A percentile compares a stretch with the other conserved stretches of the same genome.
phyloP scores from a whole-genome alignment of 306 rosid genomes.

The Cucurbita pepo region DNA sequence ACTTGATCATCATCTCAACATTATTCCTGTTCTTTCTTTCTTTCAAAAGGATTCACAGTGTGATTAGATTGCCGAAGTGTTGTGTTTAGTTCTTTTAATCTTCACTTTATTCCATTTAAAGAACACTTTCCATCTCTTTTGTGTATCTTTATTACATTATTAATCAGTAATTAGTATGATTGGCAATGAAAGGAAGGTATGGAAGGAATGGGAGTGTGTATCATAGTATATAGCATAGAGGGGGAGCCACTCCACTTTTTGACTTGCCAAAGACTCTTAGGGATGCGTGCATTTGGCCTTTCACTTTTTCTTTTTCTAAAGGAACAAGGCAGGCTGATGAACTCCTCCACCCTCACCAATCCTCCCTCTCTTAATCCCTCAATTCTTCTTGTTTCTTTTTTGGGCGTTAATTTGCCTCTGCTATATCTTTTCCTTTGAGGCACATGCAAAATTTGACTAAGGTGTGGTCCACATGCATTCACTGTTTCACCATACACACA shows the following conservation, averaged over 20 bases:
- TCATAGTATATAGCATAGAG: not conserved
- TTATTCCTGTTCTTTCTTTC: not conserved
- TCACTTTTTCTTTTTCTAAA: slow-evolving; percentile 3
- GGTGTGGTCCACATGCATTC: not conserved
- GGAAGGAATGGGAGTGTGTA: not conserved
- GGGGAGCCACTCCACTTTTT: not conserved
- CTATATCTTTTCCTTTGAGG: not conserved
- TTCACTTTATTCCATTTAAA: no score
- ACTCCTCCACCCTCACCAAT: no score
- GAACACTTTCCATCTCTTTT: no score
- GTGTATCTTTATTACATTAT: no score
- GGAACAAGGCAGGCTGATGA: not conserved
- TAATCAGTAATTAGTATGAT: no score
- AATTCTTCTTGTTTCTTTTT: not conserved
- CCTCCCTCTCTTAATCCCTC: not conserved
- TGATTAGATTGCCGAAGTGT: not conserved
- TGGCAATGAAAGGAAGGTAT: no score
- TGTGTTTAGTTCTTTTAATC: not conserved
- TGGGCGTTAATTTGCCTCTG: not conserved
- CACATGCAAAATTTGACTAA: slow-evolving; percentile 9
- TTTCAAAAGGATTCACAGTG: not conserved
- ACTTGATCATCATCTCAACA: not conserved
- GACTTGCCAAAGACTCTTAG: slow-evolving; percentile 5
- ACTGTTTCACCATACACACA: not conserved
- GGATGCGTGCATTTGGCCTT: slow-evolving; percentile 7